Evolutionary conservation across 352 stramenopile species (phyloP).

Genomic region (Phytophthora brassicae): DNA sequence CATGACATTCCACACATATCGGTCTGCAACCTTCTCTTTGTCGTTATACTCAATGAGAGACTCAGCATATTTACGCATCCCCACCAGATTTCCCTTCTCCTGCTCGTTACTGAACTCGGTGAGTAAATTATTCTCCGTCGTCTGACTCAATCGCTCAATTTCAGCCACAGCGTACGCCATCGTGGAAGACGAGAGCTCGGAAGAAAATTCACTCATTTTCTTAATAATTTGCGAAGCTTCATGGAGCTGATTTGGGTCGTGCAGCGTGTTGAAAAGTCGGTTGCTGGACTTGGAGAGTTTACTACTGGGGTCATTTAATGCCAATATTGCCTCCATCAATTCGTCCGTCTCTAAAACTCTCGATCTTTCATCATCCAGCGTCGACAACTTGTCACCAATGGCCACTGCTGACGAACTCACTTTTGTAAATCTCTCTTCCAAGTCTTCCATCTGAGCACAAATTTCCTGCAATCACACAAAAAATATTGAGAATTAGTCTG

Average conservation of each 20-base stretch:
- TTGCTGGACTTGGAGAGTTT: slow-evolving; percentile 62
- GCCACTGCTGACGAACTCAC: slow-evolving; percentile 80
- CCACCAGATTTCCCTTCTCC: slow-evolving; percentile 45
- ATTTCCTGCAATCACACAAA: slow-evolving; percentile 49
- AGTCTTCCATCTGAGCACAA: slow-evolving; percentile 75
- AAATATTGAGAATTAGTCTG: not conserved
- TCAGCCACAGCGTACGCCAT: slow-evolving; percentile 62
- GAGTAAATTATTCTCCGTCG: slow-evolving; percentile 73
- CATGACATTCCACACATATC: slow-evolving; percentile 86
- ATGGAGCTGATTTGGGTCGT: slow-evolving; percentile 70
- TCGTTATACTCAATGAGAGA: slow-evolving; percentile 84
- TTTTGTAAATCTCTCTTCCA: slow-evolving; percentile 86
- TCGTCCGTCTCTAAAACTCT: slow-evolving; percentile 78
- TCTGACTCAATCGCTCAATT: slow-evolving; percentile 76
- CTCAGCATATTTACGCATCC: slow-evolving; percentile 61
- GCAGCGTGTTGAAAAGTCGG: slow-evolving; percentile 60
- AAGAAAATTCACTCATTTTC: slow-evolving; percentile 72
- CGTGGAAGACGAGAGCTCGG: slow-evolving; percentile 60
- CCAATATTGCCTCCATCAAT: slow-evolving; percentile 71
- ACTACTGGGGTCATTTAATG: slow-evolving; percentile 64
- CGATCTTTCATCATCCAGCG: slow-evolving; percentile 62
- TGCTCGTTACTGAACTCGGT: slow-evolving; percentile 76
- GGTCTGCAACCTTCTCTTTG: slow-evolving; percentile 80
- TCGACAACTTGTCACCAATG: slow-evolving; percentile 68
- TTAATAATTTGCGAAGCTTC: slow-evolving; percentile 72